phyloP scores from a whole-genome alignment of 805 yeast species.

The Zygosaccharomyces kombuchaensis region DNA sequence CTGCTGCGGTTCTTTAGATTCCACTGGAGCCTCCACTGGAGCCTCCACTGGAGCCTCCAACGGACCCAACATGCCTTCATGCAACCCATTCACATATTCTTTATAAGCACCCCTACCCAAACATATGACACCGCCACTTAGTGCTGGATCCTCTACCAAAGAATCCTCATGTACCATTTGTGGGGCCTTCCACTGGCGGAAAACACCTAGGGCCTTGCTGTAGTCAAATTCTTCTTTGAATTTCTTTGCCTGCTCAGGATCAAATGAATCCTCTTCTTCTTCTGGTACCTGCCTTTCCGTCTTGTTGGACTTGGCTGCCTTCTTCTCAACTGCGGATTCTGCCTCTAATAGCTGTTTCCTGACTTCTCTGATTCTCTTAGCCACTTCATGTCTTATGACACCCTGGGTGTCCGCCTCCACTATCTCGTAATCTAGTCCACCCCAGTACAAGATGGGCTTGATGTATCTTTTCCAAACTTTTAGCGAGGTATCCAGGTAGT shows the following conservation, averaged over 20 bases:
- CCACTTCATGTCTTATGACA: constrained; percentile 74
- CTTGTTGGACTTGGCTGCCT: constrained; percentile 13
- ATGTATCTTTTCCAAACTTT: constrained; percentile 70
- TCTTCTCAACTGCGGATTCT: constrained; percentile 20
- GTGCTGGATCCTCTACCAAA: constrained; percentile 38
- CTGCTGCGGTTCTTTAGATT: neutral
- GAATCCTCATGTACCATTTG: constrained; percentile 45
- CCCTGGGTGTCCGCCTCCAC: constrained; percentile 82
- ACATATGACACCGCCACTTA: constrained; percentile 83
- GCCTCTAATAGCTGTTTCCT: constrained; percentile 45
- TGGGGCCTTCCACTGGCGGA: constrained; percentile 35
- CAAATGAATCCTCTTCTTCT: constrained; percentile 20
- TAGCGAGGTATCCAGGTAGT: constrained; percentile 70
- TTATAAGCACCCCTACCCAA: constrained; percentile 95
- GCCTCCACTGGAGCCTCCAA: constrained; percentile 46
- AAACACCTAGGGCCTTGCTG: constrained; percentile 56
- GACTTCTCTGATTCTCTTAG: constrained; percentile 70
- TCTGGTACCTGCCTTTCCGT: constrained; percentile 10
- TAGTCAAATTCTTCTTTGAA: constrained; percentile 35
- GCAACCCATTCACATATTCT: constrained; percentile 85
- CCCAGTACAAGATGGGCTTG: constrained; percentile 80
- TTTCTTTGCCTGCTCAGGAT: constrained; percentile 24
- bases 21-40: neutral
- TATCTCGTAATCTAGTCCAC: constrained; percentile 80
- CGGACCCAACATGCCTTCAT: constrained; percentile 94